A percentile compares a stretch with the other conserved stretches of the same genome.
These are phyloP conservation scores for Choanephora cucurbitarum DNA, from an alignment of 371 early-diverging fungal species.

Conservation along the genomic window DNA sequence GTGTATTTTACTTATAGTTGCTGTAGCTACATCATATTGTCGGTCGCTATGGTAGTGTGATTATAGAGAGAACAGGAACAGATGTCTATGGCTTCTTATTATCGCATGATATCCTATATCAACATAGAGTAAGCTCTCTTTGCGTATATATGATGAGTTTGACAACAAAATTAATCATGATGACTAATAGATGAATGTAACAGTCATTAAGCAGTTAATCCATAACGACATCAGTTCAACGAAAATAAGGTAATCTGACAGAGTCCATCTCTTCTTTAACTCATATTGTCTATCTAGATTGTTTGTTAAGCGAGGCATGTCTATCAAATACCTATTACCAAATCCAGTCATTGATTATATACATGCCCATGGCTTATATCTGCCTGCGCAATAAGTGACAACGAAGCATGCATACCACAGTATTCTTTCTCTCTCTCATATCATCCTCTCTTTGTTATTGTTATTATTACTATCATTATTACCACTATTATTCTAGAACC, in stretches of 20 bases:
- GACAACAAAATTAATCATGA: not conserved
- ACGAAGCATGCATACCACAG: too few relatives aligned
- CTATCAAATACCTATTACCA: slow-evolving; percentile 93
- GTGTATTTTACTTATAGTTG: not conserved
- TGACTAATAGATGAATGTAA: slow-evolving; percentile 74
- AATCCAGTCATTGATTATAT: slow-evolving; percentile 95
- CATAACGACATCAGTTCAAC: slow-evolving; percentile 96
- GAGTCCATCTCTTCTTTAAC: not conserved
- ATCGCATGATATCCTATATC: slow-evolving; percentile 87
- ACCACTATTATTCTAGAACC: too few relatives aligned
- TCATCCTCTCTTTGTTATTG: too few relatives aligned
- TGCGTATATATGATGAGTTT: not conserved
- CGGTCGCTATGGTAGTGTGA: slow-evolving; percentile 91
- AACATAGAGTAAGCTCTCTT: slow-evolving; percentile 67
- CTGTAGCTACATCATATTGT: slow-evolving; percentile 88
- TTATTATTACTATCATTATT: too few relatives aligned
- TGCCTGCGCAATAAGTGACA: slow-evolving; percentile 14
- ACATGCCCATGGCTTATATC: slow-evolving; percentile 70
- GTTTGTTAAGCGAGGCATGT: slow-evolving; percentile 92
- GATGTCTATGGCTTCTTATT: slow-evolving; percentile 92
- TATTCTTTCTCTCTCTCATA: too few relatives aligned
- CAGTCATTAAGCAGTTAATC: slow-evolving; percentile 92
- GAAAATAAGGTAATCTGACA: slow-evolving; percentile 71
- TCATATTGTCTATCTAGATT: slow-evolving; percentile 57
- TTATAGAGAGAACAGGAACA: slow-evolving; percentile 94